Evolutionary conservation across 106 monocot species (phyloP).

Genomic region (Allium sativum): DNA sequence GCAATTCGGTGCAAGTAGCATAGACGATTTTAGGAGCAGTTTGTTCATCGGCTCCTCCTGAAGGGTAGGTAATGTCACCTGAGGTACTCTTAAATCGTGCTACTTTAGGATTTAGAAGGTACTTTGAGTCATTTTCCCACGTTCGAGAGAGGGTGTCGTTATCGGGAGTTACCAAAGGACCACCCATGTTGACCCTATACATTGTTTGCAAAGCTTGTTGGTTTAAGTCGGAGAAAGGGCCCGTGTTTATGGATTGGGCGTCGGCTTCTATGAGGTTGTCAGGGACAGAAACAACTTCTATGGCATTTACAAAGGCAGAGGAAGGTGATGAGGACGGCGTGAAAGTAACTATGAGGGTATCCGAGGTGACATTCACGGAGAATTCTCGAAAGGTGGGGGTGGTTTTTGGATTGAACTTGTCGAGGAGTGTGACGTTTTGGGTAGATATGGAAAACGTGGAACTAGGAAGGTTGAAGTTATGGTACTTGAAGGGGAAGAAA

Average conservation of each 20-base stretch:
- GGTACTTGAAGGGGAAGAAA: slow-evolving; percentile 56
- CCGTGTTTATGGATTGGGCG: slow-evolving; percentile 24
- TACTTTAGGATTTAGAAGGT: slow-evolving; percentile 12
- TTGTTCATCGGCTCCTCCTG: slow-evolving; percentile 31
- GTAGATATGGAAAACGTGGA: slow-evolving; percentile 45
- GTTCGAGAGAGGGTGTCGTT: slow-evolving; percentile 64
- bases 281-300: slow-evolving; percentile 67
- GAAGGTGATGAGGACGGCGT: slow-evolving; percentile 18
- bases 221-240: slow-evolving; percentile 22
- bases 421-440: slow-evolving; percentile 28
- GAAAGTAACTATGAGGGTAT: slow-evolving; percentile 33
- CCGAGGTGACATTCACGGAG: slow-evolving; percentile 24
- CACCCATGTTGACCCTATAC: slow-evolving; percentile 77
- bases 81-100: slow-evolving; percentile 5
- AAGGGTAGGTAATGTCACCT: not conserved
- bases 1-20: slow-evolving; percentile 26
- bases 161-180: slow-evolving; percentile 20
- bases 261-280: slow-evolving; percentile 36
- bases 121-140: slow-evolving; percentile 43
- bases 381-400: slow-evolving; percentile 33
- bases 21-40: slow-evolving; percentile 52
- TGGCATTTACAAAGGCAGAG: slow-evolving; percentile 54
- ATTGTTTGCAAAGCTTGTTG: slow-evolving; percentile 44
- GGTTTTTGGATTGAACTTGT: slow-evolving; percentile 19
- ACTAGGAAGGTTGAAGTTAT: slow-evolving; percentile 28